Conservation (phyloP, 1,284 basidiomycete species). For the Somion occarium region DNA sequence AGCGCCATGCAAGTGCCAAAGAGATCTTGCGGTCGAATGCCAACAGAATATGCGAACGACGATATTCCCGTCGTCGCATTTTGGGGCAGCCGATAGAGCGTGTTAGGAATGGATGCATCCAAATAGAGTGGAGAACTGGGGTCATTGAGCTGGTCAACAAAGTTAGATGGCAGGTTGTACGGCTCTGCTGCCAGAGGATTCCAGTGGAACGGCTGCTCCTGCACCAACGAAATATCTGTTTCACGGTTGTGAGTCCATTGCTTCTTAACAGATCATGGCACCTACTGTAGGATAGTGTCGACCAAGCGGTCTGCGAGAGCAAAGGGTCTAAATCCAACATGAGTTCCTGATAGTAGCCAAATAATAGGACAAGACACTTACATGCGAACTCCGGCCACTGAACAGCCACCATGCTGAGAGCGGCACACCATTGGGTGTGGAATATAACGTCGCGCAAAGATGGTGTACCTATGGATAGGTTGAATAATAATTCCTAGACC, state of each 20-base stretch:
- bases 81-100: conserved; percentile 65
- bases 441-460: conserved; percentile 90
- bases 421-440: conserved; percentile 88
- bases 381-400: conserved; percentile 92
- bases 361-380: conserved; percentile 33
- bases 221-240: conserved; percentile 69
- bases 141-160: conserved; percentile 69
- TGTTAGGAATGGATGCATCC: conserved; percentile 61
- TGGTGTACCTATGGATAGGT: conserved; percentile 66
- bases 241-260: conserved; percentile 5
- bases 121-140: conserved; percentile 74
- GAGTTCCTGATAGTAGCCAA: conserved; percentile 7
- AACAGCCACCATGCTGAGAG: conserved; percentile 88
- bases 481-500: not conserved
- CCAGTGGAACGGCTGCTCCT: conserved; percentile 51
- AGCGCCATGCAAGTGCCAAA: conserved; percentile 82
- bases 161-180: conserved; percentile 61
- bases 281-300: conserved; percentile 82
- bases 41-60: conserved; percentile 78
- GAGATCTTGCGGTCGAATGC: conserved; percentile 77
- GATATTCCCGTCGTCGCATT: conserved; percentile 64
- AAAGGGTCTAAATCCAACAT: conserved; percentile 66
- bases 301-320: conserved; percentile 83
- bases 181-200: conserved; percentile 57
- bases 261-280: conserved; percentile 15